These are phyloP conservation scores for Eutrema japonicum DNA, from an alignment of 345 rosid genomes.

Conservation along the genomic window DNA sequence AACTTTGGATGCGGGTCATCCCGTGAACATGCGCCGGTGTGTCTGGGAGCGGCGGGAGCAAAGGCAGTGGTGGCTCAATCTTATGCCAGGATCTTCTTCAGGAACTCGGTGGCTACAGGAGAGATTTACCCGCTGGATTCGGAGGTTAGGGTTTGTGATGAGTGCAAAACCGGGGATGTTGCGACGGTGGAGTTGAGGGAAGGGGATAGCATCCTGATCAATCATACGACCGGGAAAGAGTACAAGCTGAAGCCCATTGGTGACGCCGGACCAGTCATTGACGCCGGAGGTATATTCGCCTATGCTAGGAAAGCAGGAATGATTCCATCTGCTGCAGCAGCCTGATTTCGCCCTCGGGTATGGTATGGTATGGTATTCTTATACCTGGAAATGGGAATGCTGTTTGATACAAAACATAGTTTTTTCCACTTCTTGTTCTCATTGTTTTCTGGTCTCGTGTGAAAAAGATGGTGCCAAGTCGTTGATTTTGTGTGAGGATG, in stretches of 20 bases:
- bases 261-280: conserved; percentile 88
- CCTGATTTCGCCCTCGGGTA: conserved; percentile 23
- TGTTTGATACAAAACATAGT: neutral
- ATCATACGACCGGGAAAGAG: conserved; percentile 85
- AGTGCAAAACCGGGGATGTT: conserved; percentile 81
- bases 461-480: neutral
- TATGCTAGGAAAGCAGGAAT: conserved; percentile 84
- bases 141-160: conserved; percentile 82
- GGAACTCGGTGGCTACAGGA: conserved; percentile 89
- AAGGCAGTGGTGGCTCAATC: conserved; percentile 82
- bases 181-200: conserved; percentile 72
- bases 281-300: conserved; percentile 86
- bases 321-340: conserved; percentile 56
- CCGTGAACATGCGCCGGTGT: conserved; percentile 94
- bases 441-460: neutral
- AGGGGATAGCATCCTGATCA: conserved; percentile 64
- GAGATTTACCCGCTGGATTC: conserved; percentile 82
- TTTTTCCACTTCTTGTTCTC: neutral
- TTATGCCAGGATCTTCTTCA: conserved; percentile 85
- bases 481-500: neutral
- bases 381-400: neutral
- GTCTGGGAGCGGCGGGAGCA: conserved; percentile 88
- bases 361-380: too few relatives aligned
- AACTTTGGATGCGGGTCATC: conserved; percentile 97
- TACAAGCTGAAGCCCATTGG: conserved; percentile 82